Conservation (phyloP, 495 filamentous ascomycete species). For the Diplogelasinospora grovesii region DNA sequence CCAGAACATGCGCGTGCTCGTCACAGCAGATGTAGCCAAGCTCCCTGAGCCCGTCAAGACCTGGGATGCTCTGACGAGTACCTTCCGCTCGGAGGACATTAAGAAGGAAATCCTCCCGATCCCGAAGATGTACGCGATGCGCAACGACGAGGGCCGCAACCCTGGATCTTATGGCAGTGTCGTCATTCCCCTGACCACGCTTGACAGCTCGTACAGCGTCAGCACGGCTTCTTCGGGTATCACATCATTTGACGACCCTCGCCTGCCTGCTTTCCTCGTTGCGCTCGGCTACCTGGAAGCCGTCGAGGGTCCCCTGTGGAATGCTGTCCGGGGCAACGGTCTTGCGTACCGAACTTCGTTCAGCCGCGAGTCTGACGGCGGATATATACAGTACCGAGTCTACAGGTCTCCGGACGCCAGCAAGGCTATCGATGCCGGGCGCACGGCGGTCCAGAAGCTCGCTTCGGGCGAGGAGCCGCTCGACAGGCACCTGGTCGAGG, state of each 20-base stretch:
- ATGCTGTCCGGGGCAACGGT: constrained; percentile 81
- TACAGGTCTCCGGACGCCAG: constrained; percentile 85
- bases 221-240: constrained; percentile 69
- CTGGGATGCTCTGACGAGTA: constrained; percentile 59
- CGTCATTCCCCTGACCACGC: constrained; percentile 82
- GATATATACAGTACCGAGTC: constrained; percentile 72
- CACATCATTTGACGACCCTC: constrained; percentile 64
- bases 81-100: constrained; percentile 37
- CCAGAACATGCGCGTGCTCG: constrained; percentile 75
- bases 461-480: constrained; percentile 54
- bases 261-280: constrained; percentile 76
- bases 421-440: constrained; percentile 74
- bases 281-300: constrained; percentile 86
- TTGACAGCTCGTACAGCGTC: constrained; percentile 87
- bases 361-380: constrained; percentile 64
- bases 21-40: constrained; percentile 74
- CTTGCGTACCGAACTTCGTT: constrained; percentile 85
- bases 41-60: constrained; percentile 72
- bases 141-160: constrained; percentile 63
- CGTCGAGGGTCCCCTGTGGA: constrained; percentile 91
- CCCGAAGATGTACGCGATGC: constrained; percentile 43
- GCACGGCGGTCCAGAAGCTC: constrained; percentile 54
- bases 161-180: constrained; percentile 66
- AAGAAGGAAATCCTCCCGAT: constrained; percentile 38
- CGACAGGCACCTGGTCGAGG: constrained; percentile 78